Percentiles rank a stretch among this genome's conserved stretches.
These are phyloP conservation scores for Tubosaeta brunneosetosa DNA, from an alignment of 768 basidiomycete species.

Conservation along the genomic window DNA sequence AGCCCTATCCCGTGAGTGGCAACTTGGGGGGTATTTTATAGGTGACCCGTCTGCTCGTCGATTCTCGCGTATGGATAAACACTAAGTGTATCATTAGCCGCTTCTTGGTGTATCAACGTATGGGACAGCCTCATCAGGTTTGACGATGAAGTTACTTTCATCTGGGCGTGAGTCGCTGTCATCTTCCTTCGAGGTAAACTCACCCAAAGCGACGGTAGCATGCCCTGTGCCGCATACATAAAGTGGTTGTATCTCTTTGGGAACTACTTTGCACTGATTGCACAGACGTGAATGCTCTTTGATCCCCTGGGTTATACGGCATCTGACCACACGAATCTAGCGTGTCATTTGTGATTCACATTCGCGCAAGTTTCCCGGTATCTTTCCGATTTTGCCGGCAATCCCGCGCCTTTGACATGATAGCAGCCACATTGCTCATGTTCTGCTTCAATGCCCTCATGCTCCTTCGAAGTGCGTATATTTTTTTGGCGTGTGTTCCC, in stretches of 20 bases:
- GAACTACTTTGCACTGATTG: constrained; percentile 15
- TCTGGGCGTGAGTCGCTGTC: constrained; percentile 21
- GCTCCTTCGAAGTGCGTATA: constrained; percentile 20
- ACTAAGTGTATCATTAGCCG: constrained; percentile 1
- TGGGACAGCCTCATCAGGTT: constrained; percentile 21
- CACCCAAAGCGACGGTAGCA: constrained; percentile 6
- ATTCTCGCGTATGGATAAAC: too few relatives aligned
- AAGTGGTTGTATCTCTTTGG: constrained; percentile 28
- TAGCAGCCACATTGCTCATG: constrained; percentile 7
- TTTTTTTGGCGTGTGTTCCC: neutral
- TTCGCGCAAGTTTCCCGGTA: neutral
- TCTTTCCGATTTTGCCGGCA: constrained; percentile 7
- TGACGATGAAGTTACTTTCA: constrained; percentile 16
- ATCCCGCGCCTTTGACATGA: constrained; percentile 15
- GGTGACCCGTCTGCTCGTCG: neutral
- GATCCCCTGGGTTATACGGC: neutral
- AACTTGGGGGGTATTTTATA: neutral
- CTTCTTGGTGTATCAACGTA: constrained; percentile 4
- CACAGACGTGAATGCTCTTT: constrained; percentile 13
- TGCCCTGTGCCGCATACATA: constrained; percentile 9
- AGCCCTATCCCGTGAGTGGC: neutral
- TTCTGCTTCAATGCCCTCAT: constrained; percentile 16
- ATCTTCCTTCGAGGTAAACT: neutral
- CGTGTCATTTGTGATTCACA: constrained; percentile 2
- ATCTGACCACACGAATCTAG: constrained; percentile 5